Evolutionary conservation across 495 filamentous ascomycete genomes (phyloP), one percentile per base, ranked within the genome.

Genomic region (Penicillium pulvis): DNA sequence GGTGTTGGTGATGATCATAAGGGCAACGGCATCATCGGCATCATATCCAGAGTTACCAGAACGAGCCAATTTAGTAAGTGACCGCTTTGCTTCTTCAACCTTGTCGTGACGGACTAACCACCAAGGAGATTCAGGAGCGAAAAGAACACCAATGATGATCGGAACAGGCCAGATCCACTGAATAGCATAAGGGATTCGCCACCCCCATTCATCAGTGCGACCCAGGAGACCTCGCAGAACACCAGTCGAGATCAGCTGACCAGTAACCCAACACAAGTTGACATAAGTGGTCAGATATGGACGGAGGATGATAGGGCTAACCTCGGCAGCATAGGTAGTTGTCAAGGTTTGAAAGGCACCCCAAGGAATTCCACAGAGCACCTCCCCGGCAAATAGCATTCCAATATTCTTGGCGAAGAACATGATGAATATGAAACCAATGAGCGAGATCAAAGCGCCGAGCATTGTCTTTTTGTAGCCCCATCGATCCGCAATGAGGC

Each of bases 121-220:
- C 89, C 87, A 92, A 0, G 90, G 90, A 1, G 81, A 85, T 69
- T 93, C 90, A 2, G 90, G 90, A 0, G 88, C 87, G 12, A 90
- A 81, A 35, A 74, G 77, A 55, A 90, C 83, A 11, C 86, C 87
- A 41, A 90, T 75, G 46, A 87, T 80, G 7, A 93, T 75, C 0
- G 88, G 88, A 0, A 87, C 67, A 0, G 89, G 89, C 88, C 89
- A 93, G 78, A 91, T 85, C 90, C 90, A 93, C 65, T 93, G 90
- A 2, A 91, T 66, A 5, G 82, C 84, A 64, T 88, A 92, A 0
- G 86, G 85, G 42, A 86, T 83, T 14, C 83, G 77, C 65, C 88
- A 89, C 1, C 82, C 79, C 86, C 86, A 89, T 61, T 74, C n/a
- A 75, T 77, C 24, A 6, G 55, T 14, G 19, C 60, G 62, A 16